phyloP scores from a whole-genome alignment of 192 early-diverging fungal genomes.

The Mortierella claussenii region DNA sequence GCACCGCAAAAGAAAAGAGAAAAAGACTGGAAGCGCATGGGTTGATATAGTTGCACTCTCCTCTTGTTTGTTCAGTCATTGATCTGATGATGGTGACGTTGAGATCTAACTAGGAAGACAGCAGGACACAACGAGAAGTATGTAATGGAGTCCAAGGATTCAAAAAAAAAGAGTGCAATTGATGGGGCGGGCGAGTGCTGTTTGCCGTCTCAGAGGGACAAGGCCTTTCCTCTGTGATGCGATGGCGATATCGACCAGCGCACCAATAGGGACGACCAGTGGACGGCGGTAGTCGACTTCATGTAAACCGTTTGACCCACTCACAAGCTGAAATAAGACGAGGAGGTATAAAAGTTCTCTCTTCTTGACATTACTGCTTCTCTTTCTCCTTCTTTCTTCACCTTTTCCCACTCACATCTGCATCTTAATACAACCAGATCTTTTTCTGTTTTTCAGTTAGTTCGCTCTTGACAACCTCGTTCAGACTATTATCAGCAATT shows the following conservation, averaged over 20 bases:
- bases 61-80: no score
- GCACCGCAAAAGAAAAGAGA: no score
- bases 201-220: not conserved
- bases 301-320: not conserved
- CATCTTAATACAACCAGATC: no score
- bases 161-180: not conserved
- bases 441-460: not conserved
- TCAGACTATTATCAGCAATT: not conserved
- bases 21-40: no score
- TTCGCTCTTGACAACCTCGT: not conserved
- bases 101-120: not conserved
- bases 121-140: not conserved
- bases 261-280: conserved; percentile 10
- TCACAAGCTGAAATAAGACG: not conserved
- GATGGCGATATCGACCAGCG: conserved; percentile 19
- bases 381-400: conserved; percentile 6
- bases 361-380: not conserved
- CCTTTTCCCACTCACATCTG: conserved; percentile 1
- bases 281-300: not conserved
- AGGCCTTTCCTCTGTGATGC: conserved; percentile 3
- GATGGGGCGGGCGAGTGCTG: no score
- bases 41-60: no score
- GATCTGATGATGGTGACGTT: not conserved
- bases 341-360: not conserved
- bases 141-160: not conserved